These are phyloP conservation scores for Plasmodium inui DNA, from an alignment of 169 alveolate genomes.

Conservation along the genomic window DNA sequence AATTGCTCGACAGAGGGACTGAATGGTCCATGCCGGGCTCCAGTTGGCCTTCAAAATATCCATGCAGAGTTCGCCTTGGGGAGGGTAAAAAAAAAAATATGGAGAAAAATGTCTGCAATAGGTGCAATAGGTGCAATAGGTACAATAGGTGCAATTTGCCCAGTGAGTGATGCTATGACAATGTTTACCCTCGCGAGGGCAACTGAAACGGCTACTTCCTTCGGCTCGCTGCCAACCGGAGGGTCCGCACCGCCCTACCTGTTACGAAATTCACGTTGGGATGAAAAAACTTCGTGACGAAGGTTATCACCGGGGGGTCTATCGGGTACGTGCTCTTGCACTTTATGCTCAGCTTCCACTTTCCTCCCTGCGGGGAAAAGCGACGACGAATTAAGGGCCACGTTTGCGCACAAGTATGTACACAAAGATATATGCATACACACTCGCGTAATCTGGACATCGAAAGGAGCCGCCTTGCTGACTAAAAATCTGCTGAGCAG, in stretches of 20 bases:
- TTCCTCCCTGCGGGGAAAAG: slow-evolving; percentile 85
- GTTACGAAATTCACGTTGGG: slow-evolving; percentile 96
- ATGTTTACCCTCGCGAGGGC: background rate
- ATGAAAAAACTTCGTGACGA: slow-evolving; percentile 95
- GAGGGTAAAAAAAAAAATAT: background rate
- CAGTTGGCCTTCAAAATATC: slow-evolving; percentile 95
- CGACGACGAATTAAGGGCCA: background rate
- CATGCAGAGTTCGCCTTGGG: slow-evolving; percentile 93
- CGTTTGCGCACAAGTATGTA: background rate
- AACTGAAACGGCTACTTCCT: background rate
- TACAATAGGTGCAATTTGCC: background rate
- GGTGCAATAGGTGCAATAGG: background rate
- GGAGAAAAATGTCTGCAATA: background rate
- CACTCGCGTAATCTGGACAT: background rate
- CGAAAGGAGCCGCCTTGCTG: background rate
- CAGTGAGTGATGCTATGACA: background rate
- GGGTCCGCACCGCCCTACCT: slow-evolving; percentile 81
- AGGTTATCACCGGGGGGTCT: slow-evolving; percentile 94
- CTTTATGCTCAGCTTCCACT: slow-evolving; percentile 89
- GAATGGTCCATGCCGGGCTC: slow-evolving; percentile 98
- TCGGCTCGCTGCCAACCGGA: background rate
- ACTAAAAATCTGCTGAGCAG: background rate
- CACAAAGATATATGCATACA: background rate
- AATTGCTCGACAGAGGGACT: slow-evolving; percentile 94
- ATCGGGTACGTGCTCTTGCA: slow-evolving; percentile 95